These are phyloP conservation scores for Emergomyces orientalis DNA, from an alignment of 2,329 filamentous ascomycete species.

Conservation along the genomic window DNA sequence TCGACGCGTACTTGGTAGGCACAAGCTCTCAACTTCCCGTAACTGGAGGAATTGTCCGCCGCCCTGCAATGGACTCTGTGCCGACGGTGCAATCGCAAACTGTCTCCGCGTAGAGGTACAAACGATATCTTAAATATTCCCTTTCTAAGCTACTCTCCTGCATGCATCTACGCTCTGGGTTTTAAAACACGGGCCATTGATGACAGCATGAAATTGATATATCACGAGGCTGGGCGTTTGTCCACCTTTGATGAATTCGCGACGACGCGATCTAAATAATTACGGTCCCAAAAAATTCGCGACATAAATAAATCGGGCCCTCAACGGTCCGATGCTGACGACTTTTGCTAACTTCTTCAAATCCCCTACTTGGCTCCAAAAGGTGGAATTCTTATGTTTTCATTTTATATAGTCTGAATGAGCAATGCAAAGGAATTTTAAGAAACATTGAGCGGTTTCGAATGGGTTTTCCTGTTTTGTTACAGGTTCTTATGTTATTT, in stretches of 20 bases:
- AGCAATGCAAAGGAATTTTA: neutral
- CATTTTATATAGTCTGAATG: neutral
- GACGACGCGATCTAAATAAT: too few relatives aligned
- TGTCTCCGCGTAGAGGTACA: conserved; percentile 22
- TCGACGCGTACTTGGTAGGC: conserved; percentile 77
- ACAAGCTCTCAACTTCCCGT: conserved; percentile 69
- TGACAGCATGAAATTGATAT: neutral
- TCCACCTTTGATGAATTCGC: too few relatives aligned
- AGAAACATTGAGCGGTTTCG: neutral
- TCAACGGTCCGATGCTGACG: neutral
- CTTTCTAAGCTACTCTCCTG: neutral
- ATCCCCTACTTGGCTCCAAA: neutral
- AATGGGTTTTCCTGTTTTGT: neutral
- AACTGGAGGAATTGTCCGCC: conserved; percentile 86
- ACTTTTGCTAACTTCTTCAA: neutral
- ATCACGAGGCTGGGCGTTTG: neutral
- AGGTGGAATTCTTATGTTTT: neutral
- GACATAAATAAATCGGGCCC: neutral
- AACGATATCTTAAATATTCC: neutral
- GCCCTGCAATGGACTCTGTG: conserved; percentile 47
- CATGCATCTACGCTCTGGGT: neutral
- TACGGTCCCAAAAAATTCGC: too few relatives aligned
- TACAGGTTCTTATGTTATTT: neutral
- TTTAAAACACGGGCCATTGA: neutral
- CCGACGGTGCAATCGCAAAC: conserved; percentile 21